Conservation (phyloP, 768 basidiomycete genomes). For the Tylopilus plumbeoviolaceoides region DNA sequence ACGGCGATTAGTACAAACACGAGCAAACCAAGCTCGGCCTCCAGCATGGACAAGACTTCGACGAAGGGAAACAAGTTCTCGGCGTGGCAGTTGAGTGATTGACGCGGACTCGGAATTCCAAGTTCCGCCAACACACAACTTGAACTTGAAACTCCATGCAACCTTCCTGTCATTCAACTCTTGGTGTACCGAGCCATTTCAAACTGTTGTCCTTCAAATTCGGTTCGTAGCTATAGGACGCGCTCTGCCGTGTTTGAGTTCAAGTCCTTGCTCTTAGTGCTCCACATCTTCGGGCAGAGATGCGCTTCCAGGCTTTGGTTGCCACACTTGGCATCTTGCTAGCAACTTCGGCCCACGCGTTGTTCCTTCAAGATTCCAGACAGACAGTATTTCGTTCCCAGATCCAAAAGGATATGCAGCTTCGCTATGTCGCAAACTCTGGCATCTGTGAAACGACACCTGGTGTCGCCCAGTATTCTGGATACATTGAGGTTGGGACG, state of each 20-base stretch:
- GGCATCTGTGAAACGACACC: conserved; percentile 66
- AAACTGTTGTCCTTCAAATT: not conserved
- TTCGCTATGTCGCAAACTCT: conserved; percentile 54
- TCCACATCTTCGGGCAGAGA: not conserved
- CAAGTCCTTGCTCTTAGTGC: not conserved
- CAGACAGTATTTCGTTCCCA: conserved; percentile 13
- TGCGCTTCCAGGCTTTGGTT: conserved; percentile 9
- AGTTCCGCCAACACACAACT: too few species aligned
- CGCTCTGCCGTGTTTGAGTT: too few species aligned
- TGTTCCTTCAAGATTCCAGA: not conserved
- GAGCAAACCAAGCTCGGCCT: too few species aligned
- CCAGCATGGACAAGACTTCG: too few species aligned
- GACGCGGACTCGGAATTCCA: too few species aligned
- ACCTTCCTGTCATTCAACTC: too few species aligned
- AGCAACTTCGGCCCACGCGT: not conserved
- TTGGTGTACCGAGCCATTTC: too few species aligned
- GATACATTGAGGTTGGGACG: conserved; percentile 54
- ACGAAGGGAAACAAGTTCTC: too few species aligned
- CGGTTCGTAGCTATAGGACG: not conserved
- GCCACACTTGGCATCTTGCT: not conserved
- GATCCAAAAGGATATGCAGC: conserved; percentile 20
- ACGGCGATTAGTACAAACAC: too few species aligned
- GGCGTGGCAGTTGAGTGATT: too few species aligned
- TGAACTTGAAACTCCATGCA: not conserved
- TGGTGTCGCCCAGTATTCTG: conserved; percentile 54